Evolutionary conservation across 495 filamentous ascomycete genomes (phyloP), one percentile per base, ranked within the genome.

Genomic region (Jackrogersella minutella): DNA sequence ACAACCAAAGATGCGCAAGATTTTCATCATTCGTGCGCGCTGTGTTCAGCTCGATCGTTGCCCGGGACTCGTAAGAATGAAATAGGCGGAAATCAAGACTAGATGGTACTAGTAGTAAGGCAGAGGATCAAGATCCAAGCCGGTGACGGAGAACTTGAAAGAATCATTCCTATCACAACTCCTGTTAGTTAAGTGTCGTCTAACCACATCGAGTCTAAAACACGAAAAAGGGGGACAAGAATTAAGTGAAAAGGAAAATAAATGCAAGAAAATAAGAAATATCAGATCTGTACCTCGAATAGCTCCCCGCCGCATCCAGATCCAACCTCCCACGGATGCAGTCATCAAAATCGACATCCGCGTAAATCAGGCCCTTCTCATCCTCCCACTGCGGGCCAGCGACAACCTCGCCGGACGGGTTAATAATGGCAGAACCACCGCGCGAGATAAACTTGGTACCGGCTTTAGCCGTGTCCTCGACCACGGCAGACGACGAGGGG

Each of bases 371-470:
- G 0, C 79, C 79, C 17, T 79, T 70, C 5, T 93, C 87, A 31
- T 89, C 86, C 55, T 95, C 91, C 92, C 92, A 97, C 50, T 96
- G 77, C 1, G 94, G 94, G 0, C 91, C 93, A 0, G 85, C 86
- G 0, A 97, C 74, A 2, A 93, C 84, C 3, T 93, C 84, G 0
- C 94, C 94, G 28, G 90, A 79, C 0, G 94, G 94, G 5, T 84
- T 88, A 43, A 96, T 79, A 63, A 98, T 93, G 64, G 87, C 90
- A 0, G 90, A 94, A 0, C 94, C 94, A 22, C 93, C 94, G 6
- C 88, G 83, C 47, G 82, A 90, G 44, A 86, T 68, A 57, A 84
- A 90, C 3, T 77, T 77, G 5, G 77, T 76, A 21, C 22, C 33
- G 37, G 39, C 22, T n/a, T 10, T 11, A 28, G 31, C 13, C 28